These are phyloP conservation scores for Cyanodermella asteris DNA, from an alignment of 2,329 filamentous ascomycete genomes.

Conservation along the genomic window DNA sequence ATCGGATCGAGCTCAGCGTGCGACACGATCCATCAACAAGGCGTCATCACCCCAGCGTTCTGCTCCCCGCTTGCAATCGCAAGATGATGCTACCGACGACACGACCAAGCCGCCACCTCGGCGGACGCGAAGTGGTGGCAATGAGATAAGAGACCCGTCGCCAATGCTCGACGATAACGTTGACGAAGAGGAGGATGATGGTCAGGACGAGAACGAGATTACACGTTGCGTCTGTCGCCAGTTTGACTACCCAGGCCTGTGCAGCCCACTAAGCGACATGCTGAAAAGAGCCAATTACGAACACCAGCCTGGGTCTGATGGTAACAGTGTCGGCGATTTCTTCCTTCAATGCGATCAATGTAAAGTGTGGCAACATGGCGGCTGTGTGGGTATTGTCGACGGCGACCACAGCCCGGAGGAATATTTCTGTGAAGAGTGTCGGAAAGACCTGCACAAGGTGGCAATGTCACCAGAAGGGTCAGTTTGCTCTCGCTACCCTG, in stretches of 20 bases:
- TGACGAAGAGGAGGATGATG: constrained; percentile 39
- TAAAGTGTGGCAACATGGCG: constrained; percentile 97
- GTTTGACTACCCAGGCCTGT: constrained; percentile 78
- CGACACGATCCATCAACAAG: constrained; percentile 50
- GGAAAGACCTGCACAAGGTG: constrained; percentile 75
- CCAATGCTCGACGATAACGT: constrained; percentile 27
- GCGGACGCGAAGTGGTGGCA: constrained; percentile 53
- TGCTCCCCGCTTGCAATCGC: constrained; percentile 33
- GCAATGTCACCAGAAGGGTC: constrained; percentile 68
- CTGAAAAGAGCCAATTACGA: constrained; percentile 34
- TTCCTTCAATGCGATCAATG: constrained; percentile 97
- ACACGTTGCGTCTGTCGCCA: constrained; percentile 89
- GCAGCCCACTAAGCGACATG: constrained; percentile 33
- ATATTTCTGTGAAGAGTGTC: constrained; percentile 93
- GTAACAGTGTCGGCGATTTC: constrained; percentile 56
- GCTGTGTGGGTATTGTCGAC: constrained; percentile 90
- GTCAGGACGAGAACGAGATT: constrained; percentile 70
- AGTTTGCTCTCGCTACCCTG: constrained; percentile 17
- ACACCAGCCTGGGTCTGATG: constrained; percentile 30
- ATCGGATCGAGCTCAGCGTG: constrained; percentile 54
- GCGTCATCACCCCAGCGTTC: constrained; percentile 54
- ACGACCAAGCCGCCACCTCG: constrained; percentile 39
- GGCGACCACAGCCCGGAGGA: constrained; percentile 84
- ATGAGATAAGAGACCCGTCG: constrained; percentile 36
- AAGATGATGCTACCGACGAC: constrained; percentile 30